Conservation (phyloP, 2,329 filamentous ascomycete genomes). For the Escovopsis sp. region DNA sequence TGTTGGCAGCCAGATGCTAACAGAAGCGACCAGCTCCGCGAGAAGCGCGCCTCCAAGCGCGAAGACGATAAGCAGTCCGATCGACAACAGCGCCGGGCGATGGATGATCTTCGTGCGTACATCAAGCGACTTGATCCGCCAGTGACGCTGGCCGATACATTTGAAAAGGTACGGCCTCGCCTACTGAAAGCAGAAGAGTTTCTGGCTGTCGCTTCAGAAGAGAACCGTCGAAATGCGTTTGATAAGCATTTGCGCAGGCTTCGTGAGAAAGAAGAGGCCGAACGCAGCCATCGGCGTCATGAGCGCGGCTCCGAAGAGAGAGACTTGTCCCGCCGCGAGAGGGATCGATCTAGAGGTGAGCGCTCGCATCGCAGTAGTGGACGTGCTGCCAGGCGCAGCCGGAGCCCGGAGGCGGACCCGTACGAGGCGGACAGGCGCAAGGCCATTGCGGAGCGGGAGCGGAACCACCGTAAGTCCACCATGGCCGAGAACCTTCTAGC, state of each 20-base stretch:
- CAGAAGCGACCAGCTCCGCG: conserved; percentile 45
- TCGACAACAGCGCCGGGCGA: conserved; percentile 68
- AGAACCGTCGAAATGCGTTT: conserved; percentile 69
- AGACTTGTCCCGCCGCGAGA: conserved; percentile 45
- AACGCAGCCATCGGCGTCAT: conserved; percentile 46
- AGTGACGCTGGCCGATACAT: conserved; percentile 62
- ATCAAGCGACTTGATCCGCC: conserved; percentile 88
- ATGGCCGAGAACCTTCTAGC: conserved; percentile 50
- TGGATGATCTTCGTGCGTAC: conserved; percentile 70
- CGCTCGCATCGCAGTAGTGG: conserved; percentile 45
- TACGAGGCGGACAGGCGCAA: conserved; percentile 94
- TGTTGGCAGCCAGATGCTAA: conserved; percentile 2
- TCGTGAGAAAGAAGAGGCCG: conserved; percentile 76
- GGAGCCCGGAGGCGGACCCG: conserved; percentile 80
- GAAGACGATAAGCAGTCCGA: conserved; percentile 80
- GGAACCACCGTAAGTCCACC: conserved; percentile 73
- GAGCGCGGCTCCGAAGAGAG: conserved; percentile 40
- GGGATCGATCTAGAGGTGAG: conserved; percentile 44
- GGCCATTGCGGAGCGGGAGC: conserved; percentile 85
- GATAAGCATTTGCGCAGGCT: conserved; percentile 83
- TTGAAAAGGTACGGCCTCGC: conserved; percentile 72
- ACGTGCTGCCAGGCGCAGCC: conserved; percentile 51
- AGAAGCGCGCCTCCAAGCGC: conserved; percentile 67
- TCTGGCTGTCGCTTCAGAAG: conserved; percentile 67
- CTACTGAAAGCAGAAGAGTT: conserved; percentile 75